Base-by-base conservation (phyloP, 2,329 filamentous ascomycete species). In the Fusarium sp. region DNA sequence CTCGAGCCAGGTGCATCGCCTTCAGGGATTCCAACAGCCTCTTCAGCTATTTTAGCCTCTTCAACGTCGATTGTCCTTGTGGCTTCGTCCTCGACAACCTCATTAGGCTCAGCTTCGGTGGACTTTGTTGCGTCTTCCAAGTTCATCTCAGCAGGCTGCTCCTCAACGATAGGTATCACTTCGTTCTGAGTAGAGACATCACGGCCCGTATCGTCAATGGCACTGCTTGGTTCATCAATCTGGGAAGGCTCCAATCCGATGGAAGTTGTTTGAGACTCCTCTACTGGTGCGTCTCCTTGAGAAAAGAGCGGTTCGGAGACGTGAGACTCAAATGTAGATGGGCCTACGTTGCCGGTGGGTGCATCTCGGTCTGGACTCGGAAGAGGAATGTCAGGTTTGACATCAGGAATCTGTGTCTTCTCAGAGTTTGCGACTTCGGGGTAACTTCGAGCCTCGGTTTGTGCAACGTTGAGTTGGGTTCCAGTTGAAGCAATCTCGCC, bases 221-320 rank as follows among this genome's bases (percentile, higher is more conserved):
- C 29, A 9, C 32, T n/a, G 22, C 39, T 15, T 24, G 51, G 29
- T 34, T 68, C 65, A n/a, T 69, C 65, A 22, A 54, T 25, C 42
- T 75, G 73, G 3, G 65, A 68, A 26, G 70, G 46, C 24, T 70
- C 66, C 15, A 56, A 31, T 13, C 58, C 68, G 19, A 58, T 53
- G n/a, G 59, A 44, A 13, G 47, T 57, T 28, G 61, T 60, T 52
- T 75, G 72, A 4, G 70, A 70, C 29, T 66, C 55, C 22, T 73
- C 68, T 19, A 66, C 13, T 13, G 68, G 64, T 13, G 38, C 43
- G 24, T 74, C 70, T n/a, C 58, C 70, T 47, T 77, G 74, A 6
- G 72, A 71, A 39, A 75, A 75, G 9, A 76, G 58, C 9, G 71
- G 70, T 53, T 75, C 74, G 11, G 74, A 75, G 13, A 71, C 29